Percentiles rank a stretch among this genome's conserved stretches.
Conservation (phyloP, 2,329 filamentous ascomycete genomes). For the Fusarium buxicola region DNA sequence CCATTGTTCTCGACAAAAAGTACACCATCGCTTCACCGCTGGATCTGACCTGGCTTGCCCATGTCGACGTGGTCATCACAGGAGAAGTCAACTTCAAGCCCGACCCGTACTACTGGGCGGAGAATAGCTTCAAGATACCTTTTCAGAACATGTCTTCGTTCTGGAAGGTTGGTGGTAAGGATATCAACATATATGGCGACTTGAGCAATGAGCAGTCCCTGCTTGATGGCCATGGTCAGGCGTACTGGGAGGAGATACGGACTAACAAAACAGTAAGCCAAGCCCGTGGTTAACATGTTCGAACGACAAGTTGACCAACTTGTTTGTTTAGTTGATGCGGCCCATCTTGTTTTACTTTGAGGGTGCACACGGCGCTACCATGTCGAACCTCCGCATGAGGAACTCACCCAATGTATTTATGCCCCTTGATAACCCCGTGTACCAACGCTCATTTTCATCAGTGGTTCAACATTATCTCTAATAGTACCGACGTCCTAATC, state of each 20-base stretch:
- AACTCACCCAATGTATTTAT: slow-evolving; percentile 59
- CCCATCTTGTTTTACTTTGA: slow-evolving; percentile 43
- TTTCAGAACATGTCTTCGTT: slow-evolving; percentile 71
- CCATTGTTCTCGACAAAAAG: slow-evolving; percentile 67
- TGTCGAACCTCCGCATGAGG: slow-evolving; percentile 69
- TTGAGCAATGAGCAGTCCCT: slow-evolving; percentile 72
- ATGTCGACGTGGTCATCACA: slow-evolving; percentile 69
- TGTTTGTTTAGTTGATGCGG: slow-evolving; percentile 27
- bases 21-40: slow-evolving; percentile 74
- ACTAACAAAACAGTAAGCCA: slow-evolving; percentile 53
- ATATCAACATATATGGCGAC: slow-evolving; percentile 74
- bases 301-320: slow-evolving; percentile 43
- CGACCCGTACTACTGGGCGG: slow-evolving; percentile 76
- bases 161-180: slow-evolving; percentile 49
- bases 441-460: slow-evolving; percentile 5
- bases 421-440: accelerated
- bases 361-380: slow-evolving; percentile 60
- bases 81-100: slow-evolving; percentile 72
- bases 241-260: slow-evolving; percentile 39
- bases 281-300: slow-evolving; percentile 64
- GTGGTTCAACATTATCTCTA: slow-evolving; percentile 69
- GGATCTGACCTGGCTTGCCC: slow-evolving; percentile 72
- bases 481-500: slow-evolving; percentile 73
- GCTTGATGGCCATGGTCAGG: slow-evolving; percentile 62
- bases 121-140: slow-evolving; percentile 70